These are phyloP conservation scores for Epichloe sp. DNA, from an alignment of 2,329 filamentous ascomycete genomes.

Conservation along the genomic window DNA sequence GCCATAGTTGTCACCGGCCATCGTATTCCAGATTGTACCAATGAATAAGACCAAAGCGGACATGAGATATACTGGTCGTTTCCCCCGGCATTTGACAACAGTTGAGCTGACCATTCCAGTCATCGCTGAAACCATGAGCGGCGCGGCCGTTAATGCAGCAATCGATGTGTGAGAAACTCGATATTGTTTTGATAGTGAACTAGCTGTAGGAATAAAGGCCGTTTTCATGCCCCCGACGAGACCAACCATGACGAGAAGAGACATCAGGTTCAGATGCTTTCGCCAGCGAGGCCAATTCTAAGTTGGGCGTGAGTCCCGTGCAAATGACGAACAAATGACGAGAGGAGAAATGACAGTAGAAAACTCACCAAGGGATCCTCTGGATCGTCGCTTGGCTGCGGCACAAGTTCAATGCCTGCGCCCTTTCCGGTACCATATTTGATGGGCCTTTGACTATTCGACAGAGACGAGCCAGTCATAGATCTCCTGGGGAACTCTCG, in stretches of 20 bases:
- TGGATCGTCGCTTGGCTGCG: conserved; percentile 41
- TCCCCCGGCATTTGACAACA: conserved; percentile 32
- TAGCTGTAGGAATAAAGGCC: conserved; percentile 35
- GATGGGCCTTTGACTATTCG: conserved; percentile 19
- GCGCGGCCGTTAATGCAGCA: conserved; percentile 37
- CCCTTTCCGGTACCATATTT: conserved; percentile 35
- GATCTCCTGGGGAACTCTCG: conserved; percentile 2
- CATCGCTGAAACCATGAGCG: conserved; percentile 35
- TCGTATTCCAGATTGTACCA: conserved; percentile 38
- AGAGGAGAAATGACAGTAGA: background rate
- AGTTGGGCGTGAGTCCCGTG: background rate
- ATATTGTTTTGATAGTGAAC: conserved; percentile 28
- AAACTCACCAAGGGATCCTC: conserved; percentile 39
- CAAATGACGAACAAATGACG: background rate
- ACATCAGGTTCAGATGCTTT: conserved; percentile 34
- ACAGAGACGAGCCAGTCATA: conserved; percentile 6
- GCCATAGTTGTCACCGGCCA: conserved; percentile 25
- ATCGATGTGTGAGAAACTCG: conserved; percentile 33
- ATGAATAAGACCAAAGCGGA: conserved; percentile 33
- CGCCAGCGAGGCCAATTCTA: conserved; percentile 45
- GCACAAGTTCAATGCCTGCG: conserved; percentile 32
- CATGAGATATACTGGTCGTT: conserved; percentile 38
- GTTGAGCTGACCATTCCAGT: conserved; percentile 30
- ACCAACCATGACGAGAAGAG: conserved; percentile 33
- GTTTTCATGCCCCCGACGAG: conserved; percentile 41